Evolutionary conservation across 306 rosid species (phyloP).

Genomic region (Nissolia schottii): DNA sequence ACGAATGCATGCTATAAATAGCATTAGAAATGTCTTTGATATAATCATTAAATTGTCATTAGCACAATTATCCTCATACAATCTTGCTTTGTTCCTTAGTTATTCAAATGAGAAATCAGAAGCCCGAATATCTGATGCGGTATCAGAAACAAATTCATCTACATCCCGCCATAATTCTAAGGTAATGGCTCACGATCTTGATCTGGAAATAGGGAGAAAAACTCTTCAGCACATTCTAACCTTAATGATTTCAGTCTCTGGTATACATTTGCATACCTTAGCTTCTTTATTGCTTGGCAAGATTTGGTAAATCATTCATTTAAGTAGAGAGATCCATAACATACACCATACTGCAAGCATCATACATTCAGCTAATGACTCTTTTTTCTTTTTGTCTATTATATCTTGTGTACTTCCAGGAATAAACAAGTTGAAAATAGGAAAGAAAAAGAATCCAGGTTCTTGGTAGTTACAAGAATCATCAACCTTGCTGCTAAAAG

Average conservation of each 20-base stretch:
- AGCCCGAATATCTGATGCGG: conserved; percentile 39
- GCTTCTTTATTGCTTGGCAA: conserved; percentile 4
- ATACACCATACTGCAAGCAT: neutral
- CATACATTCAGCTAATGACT: conserved; percentile 8
- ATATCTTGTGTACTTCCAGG: conserved; percentile 25
- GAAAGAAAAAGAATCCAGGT: neutral
- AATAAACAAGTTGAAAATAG: conserved; percentile 11
- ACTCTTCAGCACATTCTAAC: neutral
- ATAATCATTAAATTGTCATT: neutral
- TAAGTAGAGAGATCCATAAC: neutral
- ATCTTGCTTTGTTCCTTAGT: conserved; percentile 31
- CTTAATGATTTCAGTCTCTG: neutral
- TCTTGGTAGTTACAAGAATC: conserved; percentile 14
- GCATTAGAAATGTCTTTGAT: neutral
- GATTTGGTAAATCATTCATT: neutral
- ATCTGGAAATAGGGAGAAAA: conserved; percentile 15
- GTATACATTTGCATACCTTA: neutral
- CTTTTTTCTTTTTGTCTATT: neutral
- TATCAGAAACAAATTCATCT: conserved; percentile 42
- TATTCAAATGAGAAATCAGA: conserved; percentile 86
- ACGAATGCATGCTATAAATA: neutral
- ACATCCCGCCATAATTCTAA: conserved; percentile 39
- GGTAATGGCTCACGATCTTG: conserved; percentile 33
- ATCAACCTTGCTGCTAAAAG: conserved; percentile 17
- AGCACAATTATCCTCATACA: neutral